phyloP scores from a whole-genome alignment of 2,329 filamentous ascomycete genomes.

The Kalmusia sp. region DNA sequence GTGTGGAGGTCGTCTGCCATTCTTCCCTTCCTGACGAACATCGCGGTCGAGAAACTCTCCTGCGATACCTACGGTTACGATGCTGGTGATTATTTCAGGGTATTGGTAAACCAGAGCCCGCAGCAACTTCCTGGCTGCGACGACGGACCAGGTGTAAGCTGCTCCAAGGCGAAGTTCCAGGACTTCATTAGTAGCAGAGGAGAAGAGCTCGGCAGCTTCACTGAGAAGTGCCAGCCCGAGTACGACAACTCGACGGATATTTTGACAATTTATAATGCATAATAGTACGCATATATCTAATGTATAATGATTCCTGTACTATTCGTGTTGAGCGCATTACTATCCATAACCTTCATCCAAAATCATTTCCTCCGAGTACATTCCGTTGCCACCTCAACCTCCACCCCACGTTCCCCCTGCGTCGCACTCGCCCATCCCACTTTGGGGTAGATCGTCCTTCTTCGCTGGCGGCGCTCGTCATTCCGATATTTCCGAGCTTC shows the following conservation, averaged over 20 bases:
- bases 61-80: slow-evolving; percentile 65
- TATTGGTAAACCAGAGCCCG: slow-evolving; percentile 59
- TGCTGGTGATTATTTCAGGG: slow-evolving; percentile 59
- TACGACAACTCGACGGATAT: slow-evolving; percentile 54
- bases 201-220: slow-evolving; percentile 52
- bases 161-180: slow-evolving; percentile 52
- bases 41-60: slow-evolving; percentile 70
- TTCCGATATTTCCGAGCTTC: neutral
- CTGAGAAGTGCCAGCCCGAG: slow-evolving; percentile 50
- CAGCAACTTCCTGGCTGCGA: slow-evolving; percentile 57
- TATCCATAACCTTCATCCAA: slow-evolving; percentile 20
- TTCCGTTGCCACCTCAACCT: neutral
- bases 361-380: neutral
- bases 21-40: slow-evolving; percentile 70
- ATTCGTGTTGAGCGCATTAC: neutral
- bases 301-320: slow-evolving; percentile 5
- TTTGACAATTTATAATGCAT: slow-evolving; percentile 39
- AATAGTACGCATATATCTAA: slow-evolving; percentile 13
- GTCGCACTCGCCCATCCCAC: neutral
- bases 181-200: slow-evolving; percentile 53
- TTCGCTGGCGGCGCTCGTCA: neutral
- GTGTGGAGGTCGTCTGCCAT: slow-evolving; percentile 70
- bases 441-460: too few species aligned
- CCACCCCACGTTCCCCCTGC: slow-evolving; percentile 1
- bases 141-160: slow-evolving; percentile 60